phyloP scores from a whole-genome alignment of 163 green algal genomes.

The Prototheca cutis region DNA sequence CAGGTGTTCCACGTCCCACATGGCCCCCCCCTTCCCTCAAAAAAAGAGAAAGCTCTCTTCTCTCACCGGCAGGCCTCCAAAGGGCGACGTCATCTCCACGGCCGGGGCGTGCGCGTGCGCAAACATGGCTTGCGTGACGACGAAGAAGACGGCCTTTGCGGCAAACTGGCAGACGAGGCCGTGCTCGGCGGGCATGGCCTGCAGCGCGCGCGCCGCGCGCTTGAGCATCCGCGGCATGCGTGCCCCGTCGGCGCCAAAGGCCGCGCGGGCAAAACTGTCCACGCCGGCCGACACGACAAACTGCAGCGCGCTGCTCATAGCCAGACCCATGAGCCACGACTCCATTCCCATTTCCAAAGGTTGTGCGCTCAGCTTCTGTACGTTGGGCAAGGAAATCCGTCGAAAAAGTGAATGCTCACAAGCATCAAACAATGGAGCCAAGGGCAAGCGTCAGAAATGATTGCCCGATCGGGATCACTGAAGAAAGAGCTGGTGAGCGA shows the following conservation, averaged over 20 bases:
- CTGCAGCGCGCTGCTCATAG: slow-evolving; percentile 1
- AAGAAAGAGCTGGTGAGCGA: too few relatives aligned
- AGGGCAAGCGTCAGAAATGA: background rate
- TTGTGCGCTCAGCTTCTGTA: slow-evolving; percentile 1
- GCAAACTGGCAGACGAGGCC: background rate
- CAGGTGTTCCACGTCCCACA: background rate
- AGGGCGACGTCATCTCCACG: too few relatives aligned
- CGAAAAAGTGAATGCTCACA: background rate
- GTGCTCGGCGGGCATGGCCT: background rate
- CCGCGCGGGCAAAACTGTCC: background rate
- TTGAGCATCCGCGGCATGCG: background rate
- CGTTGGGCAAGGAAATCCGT: background rate
- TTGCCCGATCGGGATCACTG: too few relatives aligned
- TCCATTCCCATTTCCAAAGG: background rate
- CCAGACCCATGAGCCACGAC: background rate
- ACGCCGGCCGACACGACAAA: background rate
- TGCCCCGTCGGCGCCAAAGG: background rate
- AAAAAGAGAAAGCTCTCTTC: too few relatives aligned
- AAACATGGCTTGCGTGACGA: background rate
- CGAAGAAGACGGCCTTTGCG: background rate
- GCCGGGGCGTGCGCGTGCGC: background rate
- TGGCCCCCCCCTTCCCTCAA: too few relatives aligned
- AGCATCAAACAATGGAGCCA: background rate
- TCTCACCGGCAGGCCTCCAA: too few relatives aligned
- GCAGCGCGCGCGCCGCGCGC: background rate